Evolutionary conservation across 805 yeast genomes (phyloP).

Genomic region (Hemisphaericaspora nanyangensis): DNA sequence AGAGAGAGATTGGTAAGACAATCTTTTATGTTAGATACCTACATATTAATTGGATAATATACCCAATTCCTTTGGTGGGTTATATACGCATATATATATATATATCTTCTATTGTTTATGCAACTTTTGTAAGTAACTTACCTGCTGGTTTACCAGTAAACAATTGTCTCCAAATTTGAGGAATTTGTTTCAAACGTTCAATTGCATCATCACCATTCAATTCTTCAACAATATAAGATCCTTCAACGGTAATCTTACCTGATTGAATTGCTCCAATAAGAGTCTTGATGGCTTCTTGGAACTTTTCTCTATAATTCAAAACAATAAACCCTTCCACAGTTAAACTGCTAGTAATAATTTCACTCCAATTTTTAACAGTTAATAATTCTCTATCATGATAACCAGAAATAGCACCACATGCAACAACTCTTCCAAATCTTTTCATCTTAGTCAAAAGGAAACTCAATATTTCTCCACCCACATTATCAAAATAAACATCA

Average conservation of each 20-base stretch:
- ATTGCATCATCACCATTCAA: conserved; percentile 27
- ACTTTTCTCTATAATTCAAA: conserved; percentile 37
- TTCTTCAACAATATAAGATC: conserved; percentile 37
- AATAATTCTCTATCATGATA: conserved; percentile 43
- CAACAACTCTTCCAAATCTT: conserved; percentile 43
- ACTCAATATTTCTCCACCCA: conserved; percentile 59
- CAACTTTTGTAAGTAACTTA: conserved; percentile 45
- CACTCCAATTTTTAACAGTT: conserved; percentile 36
- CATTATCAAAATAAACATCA: conserved; percentile 58
- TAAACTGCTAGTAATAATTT: conserved; percentile 49
- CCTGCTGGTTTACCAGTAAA: conserved; percentile 44
- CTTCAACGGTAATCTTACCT: conserved; percentile 39
- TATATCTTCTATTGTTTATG: no score
- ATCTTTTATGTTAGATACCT: no score
- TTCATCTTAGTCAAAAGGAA: conserved; percentile 37
- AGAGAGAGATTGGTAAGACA: no score
- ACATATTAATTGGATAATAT: no score
- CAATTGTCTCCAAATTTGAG: conserved; percentile 46
- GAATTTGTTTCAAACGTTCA: conserved; percentile 39
- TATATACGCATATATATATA: no score
- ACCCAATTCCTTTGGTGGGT: no score
- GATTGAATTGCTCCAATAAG: conserved; percentile 32
- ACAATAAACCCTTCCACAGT: conserved; percentile 52
- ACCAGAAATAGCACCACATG: conserved; percentile 63
- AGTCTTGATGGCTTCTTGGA: conserved; percentile 33